A percentile compares a stretch with the other conserved stretches of the same genome.
These are phyloP conservation scores for Neurospora sp. DNA, from an alignment of 495 filamentous ascomycete species.

Conservation along the genomic window DNA sequence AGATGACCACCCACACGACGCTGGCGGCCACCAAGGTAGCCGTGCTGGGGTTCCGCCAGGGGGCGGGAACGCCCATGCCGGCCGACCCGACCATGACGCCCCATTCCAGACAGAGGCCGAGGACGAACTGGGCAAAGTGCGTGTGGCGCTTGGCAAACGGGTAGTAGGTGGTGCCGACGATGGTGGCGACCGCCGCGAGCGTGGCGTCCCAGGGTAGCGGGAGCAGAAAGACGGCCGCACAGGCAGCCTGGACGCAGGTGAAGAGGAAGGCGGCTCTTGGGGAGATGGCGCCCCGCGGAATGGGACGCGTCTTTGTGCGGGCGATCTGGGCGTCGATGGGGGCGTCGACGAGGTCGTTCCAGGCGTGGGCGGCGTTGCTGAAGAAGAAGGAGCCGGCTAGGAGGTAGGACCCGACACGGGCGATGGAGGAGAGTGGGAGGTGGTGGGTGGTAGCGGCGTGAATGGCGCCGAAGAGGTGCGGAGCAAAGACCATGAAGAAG, in stretches of 20 bases:
- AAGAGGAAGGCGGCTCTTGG: constrained; percentile 23
- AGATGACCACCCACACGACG: constrained; percentile 28
- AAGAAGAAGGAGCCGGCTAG: constrained; percentile 32
- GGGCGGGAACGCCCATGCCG: not conserved
- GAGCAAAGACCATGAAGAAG: constrained; percentile 28
- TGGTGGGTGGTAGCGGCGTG: constrained; percentile 23
- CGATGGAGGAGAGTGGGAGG: constrained; percentile 8
- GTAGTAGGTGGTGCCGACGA: constrained; percentile 27
- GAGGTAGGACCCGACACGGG: constrained; percentile 3
- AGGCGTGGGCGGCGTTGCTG: constrained; percentile 29
- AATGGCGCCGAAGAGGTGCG: constrained; percentile 29
- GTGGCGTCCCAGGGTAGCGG: not conserved
- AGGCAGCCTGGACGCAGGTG: constrained; percentile 16
- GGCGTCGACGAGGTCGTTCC: constrained; percentile 36
- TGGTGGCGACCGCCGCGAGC: constrained; percentile 17
- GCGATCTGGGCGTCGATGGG: constrained; percentile 25
- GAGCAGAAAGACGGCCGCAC: constrained; percentile 16
- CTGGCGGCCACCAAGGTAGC: constrained; percentile 16
- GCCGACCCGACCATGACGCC: constrained; percentile 21
- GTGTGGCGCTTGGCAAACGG: constrained; percentile 34
- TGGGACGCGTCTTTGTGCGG: constrained; percentile 28
- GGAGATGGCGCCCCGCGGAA: constrained; percentile 29
- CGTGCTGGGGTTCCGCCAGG: constrained; percentile 11
- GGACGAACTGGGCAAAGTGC: constrained; percentile 29
- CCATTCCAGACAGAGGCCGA: constrained; percentile 28